A percentile compares a stretch with the other conserved stretches of the same genome.
Conservation (phyloP, 441 rosid species). For the Codiaeum variegatum region DNA sequence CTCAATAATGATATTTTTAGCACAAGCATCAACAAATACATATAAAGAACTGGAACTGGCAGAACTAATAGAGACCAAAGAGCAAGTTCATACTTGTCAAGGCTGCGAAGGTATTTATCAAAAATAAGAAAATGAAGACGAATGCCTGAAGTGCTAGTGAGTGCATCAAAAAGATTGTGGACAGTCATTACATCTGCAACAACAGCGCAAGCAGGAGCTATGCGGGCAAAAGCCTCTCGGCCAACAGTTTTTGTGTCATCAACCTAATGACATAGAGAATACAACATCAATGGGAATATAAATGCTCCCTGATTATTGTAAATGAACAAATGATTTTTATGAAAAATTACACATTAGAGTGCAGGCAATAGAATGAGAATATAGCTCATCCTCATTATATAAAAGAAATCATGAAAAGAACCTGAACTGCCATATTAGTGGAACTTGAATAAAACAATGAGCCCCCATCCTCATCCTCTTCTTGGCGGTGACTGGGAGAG, state of each 20-base stretch:
- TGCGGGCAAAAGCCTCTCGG: conserved; percentile 77
- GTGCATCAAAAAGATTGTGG: conserved; percentile 80
- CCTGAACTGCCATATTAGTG: conserved; percentile 81
- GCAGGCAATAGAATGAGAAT: background rate
- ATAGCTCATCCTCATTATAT: background rate
- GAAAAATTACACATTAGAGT: background rate
- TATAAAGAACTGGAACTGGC: background rate
- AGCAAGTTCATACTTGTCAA: conserved; percentile 65
- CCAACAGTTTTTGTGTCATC: conserved; percentile 74
- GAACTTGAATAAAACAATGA: conserved; percentile 72
- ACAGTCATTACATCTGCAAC: conserved; percentile 79
- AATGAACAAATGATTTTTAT: background rate
- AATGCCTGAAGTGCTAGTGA: conserved; percentile 60
- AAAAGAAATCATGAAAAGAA: conserved; percentile 21
- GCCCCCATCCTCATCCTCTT: conserved; percentile 65
- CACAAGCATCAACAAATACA: background rate
- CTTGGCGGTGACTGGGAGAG: conserved; percentile 38
- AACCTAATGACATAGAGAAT: conserved; percentile 40
- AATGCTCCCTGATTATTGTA: background rate
- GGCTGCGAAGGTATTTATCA: conserved; percentile 82
- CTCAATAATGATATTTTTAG: background rate
- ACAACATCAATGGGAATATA: conserved; percentile 6
- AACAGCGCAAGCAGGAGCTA: conserved; percentile 77
- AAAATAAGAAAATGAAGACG: conserved; percentile 78
- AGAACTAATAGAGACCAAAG: conserved; percentile 23